Base-by-base conservation (phyloP, 176 grass and related monocot genomes). In the Panicum miliaceum region DNA sequence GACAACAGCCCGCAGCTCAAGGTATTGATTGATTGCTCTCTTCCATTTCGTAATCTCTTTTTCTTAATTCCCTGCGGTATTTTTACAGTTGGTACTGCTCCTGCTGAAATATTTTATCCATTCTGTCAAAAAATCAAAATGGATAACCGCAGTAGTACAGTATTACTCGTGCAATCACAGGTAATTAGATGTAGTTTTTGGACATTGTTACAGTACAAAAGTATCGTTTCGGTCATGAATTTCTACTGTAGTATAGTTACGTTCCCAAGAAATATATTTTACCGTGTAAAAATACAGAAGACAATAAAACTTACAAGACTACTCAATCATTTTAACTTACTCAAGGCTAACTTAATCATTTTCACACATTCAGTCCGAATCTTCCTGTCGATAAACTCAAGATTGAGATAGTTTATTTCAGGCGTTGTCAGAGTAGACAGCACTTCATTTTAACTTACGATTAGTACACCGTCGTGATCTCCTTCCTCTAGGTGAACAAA, bases 1-100 rank as follows among this genome's bases (percentile, higher is more conserved):
- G 89, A 93, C 9, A 87, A 77, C 71, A 85, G 46, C 53, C 75
- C 80, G 19, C 91, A 83, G 43, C 79, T 82, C 73, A 90, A 88
- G 88, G 91, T 90, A 76, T 35, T 0, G 3, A 76, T 35, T 0
- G 3, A 82, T 37, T 1, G 8, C 6, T 32, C 23, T 61, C 22
- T 34, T 58, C 1, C 16, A 0, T 68, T 56, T 38, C 26, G 20
- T 23, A 32, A 32, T 1, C 11, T 58, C 22, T 9, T 23, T 23
- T 23, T 22, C 5, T 54, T 22, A 12, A 15, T 3, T 40, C 16
- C 23, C 50, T 40, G 6, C 13, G 25, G 16, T 79, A 4, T 40
- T 38, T 58, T 38, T 12, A 43, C 7, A 61, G 37, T 19, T 56
- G 8, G 6, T 22, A 22, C 52, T 22, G 7, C 19, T 56, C 6